Conservation (phyloP, 768 basidiomycete genomes). For the Leccinum truebloodii region DNA sequence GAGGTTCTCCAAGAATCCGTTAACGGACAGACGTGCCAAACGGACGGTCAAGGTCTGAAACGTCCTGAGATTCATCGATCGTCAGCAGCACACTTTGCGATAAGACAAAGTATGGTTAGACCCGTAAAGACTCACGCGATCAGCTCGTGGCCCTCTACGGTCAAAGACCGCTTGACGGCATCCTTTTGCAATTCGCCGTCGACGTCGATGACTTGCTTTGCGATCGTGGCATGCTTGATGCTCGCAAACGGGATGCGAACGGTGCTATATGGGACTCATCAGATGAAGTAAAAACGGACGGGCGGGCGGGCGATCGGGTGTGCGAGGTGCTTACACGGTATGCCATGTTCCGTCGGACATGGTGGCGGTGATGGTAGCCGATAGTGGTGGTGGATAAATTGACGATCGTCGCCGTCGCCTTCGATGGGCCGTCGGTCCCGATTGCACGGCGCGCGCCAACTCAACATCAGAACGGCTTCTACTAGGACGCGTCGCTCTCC, state of each 20-base stretch:
- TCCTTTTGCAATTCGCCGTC: conserved; percentile 83
- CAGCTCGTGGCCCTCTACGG: conserved; percentile 65
- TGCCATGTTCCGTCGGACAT: conserved; percentile 48
- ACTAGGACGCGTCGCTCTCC: not conserved
- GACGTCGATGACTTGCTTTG: conserved; percentile 82
- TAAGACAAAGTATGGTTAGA: not conserved
- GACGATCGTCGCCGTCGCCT: not conserved
- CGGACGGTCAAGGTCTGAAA: conserved; percentile 82
- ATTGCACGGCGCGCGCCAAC: not conserved
- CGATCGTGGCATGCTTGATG: conserved; percentile 73
- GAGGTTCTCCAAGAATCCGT: conserved; percentile 87
- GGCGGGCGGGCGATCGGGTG: not conserved
- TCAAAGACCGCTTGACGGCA: conserved; percentile 72
- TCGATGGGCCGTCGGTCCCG: not conserved
- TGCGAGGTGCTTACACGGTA: conserved; percentile 44
- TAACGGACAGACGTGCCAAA: conserved; percentile 79
- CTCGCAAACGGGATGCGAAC: conserved; percentile 79
- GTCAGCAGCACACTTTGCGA: conserved; percentile 5
- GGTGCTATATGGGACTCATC: conserved; percentile 41
- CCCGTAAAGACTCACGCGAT: conserved; percentile 60
- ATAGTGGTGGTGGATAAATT: conserved; percentile 1
- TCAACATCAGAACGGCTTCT: not conserved
- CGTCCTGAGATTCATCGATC: conserved; percentile 42
- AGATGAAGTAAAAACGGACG: not conserved
- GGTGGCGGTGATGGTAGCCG: conserved; percentile 1